These are phyloP conservation scores for Cladosporium sp. DNA, from an alignment of 2,329 filamentous ascomycete genomes.

Conservation along the genomic window DNA sequence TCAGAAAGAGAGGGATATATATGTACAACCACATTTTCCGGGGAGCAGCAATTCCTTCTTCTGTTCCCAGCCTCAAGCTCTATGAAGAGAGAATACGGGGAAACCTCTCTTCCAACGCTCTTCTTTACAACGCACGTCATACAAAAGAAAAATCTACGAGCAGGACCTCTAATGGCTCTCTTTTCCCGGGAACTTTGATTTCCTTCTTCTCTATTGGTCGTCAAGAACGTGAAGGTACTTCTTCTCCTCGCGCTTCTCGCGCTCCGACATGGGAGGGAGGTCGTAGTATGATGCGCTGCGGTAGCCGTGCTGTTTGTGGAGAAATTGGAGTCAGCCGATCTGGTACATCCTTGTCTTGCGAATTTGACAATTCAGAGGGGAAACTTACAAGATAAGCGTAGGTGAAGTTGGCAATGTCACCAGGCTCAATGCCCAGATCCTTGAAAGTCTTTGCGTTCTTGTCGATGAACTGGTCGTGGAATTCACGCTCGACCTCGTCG, in stretches of 20 bases:
- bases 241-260: constrained; percentile 89
- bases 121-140: no score
- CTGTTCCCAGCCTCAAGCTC: no score
- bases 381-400: constrained; percentile 84
- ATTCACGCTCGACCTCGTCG: constrained; percentile 87
- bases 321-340: not conserved
- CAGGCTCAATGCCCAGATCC: constrained; percentile 84
- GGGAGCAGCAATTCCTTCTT: no score
- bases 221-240: constrained; percentile 95
- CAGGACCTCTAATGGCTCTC: no score
- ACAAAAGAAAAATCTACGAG: no score
- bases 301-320: constrained; percentile 67
- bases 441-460: constrained; percentile 89
- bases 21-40: constrained; percentile 14
- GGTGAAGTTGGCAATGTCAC: constrained; percentile 77
- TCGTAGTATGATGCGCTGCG: constrained; percentile 87
- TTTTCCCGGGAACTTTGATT: no score
- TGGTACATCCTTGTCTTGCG: not conserved
- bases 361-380: not conserved
- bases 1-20: no score
- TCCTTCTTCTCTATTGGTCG: constrained; percentile 58
- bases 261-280: constrained; percentile 87
- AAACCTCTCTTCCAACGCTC: no score
- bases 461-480: constrained; percentile 89
- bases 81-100: no score